phyloP scores from a whole-genome alignment of 176 grass and related monocot species.

The Dendrocalamus sinicus region DNA sequence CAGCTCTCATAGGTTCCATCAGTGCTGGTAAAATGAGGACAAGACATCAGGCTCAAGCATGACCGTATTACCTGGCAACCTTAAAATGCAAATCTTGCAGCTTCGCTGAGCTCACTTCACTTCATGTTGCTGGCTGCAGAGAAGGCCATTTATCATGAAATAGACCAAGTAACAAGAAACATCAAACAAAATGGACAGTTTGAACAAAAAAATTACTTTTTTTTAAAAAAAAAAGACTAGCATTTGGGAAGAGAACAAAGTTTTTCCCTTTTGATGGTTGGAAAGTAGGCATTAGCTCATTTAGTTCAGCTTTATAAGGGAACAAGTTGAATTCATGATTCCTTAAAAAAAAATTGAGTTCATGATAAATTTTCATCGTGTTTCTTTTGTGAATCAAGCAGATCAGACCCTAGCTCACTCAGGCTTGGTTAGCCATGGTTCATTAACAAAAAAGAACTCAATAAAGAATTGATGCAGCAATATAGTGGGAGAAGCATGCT shows the following conservation, averaged over 20 bases:
- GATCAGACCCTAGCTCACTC: not conserved
- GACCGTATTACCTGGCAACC: not conserved
- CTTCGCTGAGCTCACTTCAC: not conserved
- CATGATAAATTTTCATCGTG: not conserved
- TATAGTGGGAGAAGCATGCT: not conserved
- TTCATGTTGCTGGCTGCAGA: constrained; percentile 23
- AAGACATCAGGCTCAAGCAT: not conserved
- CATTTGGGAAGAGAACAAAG: not conserved
- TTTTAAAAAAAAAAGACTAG: not conserved
- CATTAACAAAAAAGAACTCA: not conserved
- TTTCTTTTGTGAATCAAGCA: not conserved
- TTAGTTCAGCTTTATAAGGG: too few species aligned
- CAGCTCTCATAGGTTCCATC: constrained; percentile 7
- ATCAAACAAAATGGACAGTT: constrained; percentile 15
- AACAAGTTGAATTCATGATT: not conserved
- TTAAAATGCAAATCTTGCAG: constrained; percentile 11
- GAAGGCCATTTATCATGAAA: constrained; percentile 7
- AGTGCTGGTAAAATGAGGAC: constrained; percentile 6
- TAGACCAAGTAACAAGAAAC: constrained; percentile 1
- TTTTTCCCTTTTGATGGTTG: not conserved
- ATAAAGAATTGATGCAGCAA: not conserved
- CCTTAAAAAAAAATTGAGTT: not conserved
- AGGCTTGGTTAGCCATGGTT: not conserved
- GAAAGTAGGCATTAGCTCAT: not conserved
- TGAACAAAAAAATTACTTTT: not conserved